A percentile compares a stretch with the other conserved stretches of the same genome.
Conservation (phyloP, 208 protist genomes). For the Leishmania major region DNA sequence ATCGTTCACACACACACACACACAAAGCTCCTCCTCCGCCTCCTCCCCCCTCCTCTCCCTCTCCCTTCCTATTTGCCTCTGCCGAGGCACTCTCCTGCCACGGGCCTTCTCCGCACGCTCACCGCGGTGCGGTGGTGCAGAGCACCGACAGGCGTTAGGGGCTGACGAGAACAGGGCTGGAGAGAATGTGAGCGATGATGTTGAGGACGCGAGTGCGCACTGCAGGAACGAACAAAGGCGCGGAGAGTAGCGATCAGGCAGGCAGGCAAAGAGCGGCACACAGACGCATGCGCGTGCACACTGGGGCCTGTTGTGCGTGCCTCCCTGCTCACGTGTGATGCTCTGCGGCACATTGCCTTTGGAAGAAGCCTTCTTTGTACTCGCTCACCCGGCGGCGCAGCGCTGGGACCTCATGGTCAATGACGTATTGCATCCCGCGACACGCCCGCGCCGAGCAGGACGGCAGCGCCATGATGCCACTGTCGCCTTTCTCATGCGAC, state of each 20-base stretch:
- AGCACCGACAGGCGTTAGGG: not conserved
- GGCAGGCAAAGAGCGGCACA: not conserved
- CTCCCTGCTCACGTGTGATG: not conserved
- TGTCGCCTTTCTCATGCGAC: constrained; percentile 19
- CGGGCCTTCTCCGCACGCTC: too few relatives aligned
- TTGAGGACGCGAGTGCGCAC: not conserved
- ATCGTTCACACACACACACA: too few relatives aligned
- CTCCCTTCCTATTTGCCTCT: too few relatives aligned
- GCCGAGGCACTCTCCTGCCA: too few relatives aligned
- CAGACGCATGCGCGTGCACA: not conserved
- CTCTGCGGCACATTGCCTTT: not conserved
- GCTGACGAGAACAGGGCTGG: not conserved
- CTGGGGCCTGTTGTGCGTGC: not conserved
- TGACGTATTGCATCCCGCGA: constrained; percentile 34
- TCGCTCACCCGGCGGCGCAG: constrained; percentile 47
- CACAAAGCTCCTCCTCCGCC: too few relatives aligned
- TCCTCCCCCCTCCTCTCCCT: too few relatives aligned
- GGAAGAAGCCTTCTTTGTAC: constrained; percentile 41
- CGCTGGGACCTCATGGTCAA: constrained; percentile 45
- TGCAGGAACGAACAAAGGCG: not conserved
- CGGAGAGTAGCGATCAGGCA: not conserved
- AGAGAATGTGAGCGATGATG: not conserved
- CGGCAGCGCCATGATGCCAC: constrained; percentile 42
- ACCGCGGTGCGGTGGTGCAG: too few relatives aligned
- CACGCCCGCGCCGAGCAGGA: constrained; percentile 39